Evolutionary conservation across 345 rosid genomes (phyloP).

Genomic region (Eucalyptus dawsonii): DNA sequence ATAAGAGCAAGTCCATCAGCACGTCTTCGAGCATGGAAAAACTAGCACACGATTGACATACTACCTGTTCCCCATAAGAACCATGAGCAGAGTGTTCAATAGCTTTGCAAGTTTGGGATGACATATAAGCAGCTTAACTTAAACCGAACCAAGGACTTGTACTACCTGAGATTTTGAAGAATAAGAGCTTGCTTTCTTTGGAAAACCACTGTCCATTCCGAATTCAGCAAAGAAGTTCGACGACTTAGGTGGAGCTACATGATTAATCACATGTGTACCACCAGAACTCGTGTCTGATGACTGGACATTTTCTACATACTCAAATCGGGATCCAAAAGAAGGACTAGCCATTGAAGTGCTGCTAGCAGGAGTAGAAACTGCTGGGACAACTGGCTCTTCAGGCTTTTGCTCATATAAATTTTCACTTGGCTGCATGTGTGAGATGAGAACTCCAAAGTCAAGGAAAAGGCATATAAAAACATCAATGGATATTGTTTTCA

Average conservation of each 20-base stretch:
- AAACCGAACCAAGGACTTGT: background rate
- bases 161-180: conserved; percentile 68
- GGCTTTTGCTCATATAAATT: conserved; percentile 96
- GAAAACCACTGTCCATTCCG: conserved; percentile 72
- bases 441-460: background rate
- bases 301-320: conserved; percentile 61
- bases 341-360: conserved; percentile 33
- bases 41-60: background rate
- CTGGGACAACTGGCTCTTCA: conserved; percentile 64
- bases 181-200: conserved; percentile 48
- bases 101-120: background rate
- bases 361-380: conserved; percentile 42
- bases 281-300: conserved; percentile 37
- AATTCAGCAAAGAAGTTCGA: conserved; percentile 82
- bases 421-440: conserved; percentile 54
- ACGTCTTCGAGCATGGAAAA: background rate
- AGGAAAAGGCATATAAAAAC: background rate
- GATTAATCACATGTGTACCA: conserved; percentile 68
- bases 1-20: background rate
- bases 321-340: conserved; percentile 79
- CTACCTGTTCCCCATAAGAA: background rate
- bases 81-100: background rate
- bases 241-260: conserved; percentile 91
- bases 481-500: background rate
- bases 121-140: background rate